phyloP scores from a whole-genome alignment of 805 yeast genomes.

The Teunomyces cretensis region DNA sequence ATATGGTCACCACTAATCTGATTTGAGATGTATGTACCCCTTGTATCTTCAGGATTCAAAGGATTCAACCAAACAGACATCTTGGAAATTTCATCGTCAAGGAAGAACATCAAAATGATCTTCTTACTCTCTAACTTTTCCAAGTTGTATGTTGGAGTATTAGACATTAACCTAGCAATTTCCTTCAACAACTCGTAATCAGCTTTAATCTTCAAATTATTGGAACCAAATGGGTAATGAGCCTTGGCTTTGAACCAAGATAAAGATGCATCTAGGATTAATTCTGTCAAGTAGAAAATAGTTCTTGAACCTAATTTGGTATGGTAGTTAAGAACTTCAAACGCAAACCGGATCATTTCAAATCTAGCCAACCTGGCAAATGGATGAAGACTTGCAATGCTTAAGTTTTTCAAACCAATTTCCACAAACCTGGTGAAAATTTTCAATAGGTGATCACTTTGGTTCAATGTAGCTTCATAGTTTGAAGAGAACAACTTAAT shows the following conservation, averaged over 20 bases:
- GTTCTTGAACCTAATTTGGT: slow-evolving; percentile 48
- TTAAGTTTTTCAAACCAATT: slow-evolving; percentile 52
- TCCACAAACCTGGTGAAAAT: slow-evolving; percentile 62
- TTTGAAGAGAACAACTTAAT: slow-evolving; percentile 69
- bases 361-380: slow-evolving; percentile 73
- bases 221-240: slow-evolving; percentile 83
- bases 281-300: slow-evolving; percentile 43
- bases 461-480: slow-evolving; percentile 75
- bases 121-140: slow-evolving; percentile 47
- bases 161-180: slow-evolving; percentile 37
- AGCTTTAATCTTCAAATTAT: slow-evolving; percentile 65
- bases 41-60: slow-evolving; percentile 42
- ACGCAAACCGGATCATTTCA: slow-evolving; percentile 67
- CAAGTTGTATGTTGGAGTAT: slow-evolving; percentile 18
- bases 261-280: slow-evolving; percentile 64
- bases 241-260: slow-evolving; percentile 72
- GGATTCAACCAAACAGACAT: slow-evolving; percentile 79
- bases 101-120: slow-evolving; percentile 56
- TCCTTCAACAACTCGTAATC: slow-evolving; percentile 62
- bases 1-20: slow-evolving; percentile 44
- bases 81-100: slow-evolving; percentile 73
- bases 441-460: slow-evolving; percentile 67
- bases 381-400: slow-evolving; percentile 76
- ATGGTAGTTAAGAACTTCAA: slow-evolving; percentile 63
- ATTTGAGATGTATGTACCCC: slow-evolving; percentile 34